phyloP scores from a whole-genome alignment of 768 basidiomycete genomes.

The Lactarius vividus region DNA sequence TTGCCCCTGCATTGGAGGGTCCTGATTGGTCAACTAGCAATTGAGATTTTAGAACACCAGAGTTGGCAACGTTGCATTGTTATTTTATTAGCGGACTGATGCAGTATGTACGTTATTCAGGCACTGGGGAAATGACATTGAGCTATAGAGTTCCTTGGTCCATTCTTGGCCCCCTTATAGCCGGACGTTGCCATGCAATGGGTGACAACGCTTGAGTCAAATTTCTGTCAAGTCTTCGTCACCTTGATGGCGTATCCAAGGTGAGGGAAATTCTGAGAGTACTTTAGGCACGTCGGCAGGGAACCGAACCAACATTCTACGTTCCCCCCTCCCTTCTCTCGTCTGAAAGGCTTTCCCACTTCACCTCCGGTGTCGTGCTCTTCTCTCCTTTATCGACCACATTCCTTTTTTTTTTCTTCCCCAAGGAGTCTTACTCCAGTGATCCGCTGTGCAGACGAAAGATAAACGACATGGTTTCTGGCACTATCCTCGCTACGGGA shows the following conservation, averaged over 20 bases:
- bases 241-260: neutral
- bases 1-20: neutral
- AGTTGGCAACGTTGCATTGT: neutral
- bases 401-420: constrained; percentile 1
- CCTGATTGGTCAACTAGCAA: neutral
- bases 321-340: neutral
- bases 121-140: neutral
- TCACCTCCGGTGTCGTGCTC: neutral
- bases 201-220: neutral
- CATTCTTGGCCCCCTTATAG: neutral
- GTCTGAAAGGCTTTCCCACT: neutral
- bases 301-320: neutral
- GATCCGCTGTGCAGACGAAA: neutral
- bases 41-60: neutral
- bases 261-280: neutral
- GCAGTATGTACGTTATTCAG: neutral
- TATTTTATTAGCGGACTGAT: neutral
- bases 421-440: too few species aligned
- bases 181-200: neutral
- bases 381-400: constrained; percentile 9
- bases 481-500: neutral
- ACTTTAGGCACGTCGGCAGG: neutral
- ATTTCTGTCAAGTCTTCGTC: neutral
- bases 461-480: constrained; percentile 8
- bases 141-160: neutral